Evolutionary conservation across 2,329 filamentous ascomycete species (phyloP).

Genomic region (Graphilbum ipis-grandicollis): DNA sequence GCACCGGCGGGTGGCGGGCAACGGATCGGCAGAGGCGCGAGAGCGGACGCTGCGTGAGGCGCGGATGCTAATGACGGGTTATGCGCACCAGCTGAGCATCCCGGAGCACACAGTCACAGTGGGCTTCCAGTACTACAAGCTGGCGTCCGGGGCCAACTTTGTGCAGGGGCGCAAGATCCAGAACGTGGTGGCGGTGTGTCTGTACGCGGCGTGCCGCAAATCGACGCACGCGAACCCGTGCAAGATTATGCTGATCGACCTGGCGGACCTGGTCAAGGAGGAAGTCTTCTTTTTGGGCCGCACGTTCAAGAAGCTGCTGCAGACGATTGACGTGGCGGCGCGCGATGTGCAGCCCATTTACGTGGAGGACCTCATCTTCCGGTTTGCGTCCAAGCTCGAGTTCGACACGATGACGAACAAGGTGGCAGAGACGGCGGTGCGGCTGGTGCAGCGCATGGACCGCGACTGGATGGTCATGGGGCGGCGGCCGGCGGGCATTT

Average conservation of each 20-base stretch:
- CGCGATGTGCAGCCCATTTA: conserved; percentile 49
- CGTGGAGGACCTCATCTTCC: conserved; percentile 77
- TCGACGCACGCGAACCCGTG: conserved; percentile 44
- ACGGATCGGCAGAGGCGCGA: conserved; percentile 37
- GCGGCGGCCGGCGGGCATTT: conserved; percentile 81
- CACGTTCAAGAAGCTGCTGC: conserved; percentile 68
- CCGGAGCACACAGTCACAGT: conserved; percentile 45
- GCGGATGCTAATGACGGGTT: conserved; percentile 40
- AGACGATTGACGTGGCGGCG: conserved; percentile 42
- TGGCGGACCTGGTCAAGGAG: conserved; percentile 66
- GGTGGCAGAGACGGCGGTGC: conserved; percentile 75
- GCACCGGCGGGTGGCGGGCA: conserved; percentile 34
- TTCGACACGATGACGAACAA: conserved; percentile 68
- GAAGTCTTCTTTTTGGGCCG: conserved; percentile 88
- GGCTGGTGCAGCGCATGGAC: conserved; percentile 83
- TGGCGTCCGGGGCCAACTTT: conserved; percentile 58
- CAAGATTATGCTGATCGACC: conserved; percentile 84
- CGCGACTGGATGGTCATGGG: conserved; percentile 95
- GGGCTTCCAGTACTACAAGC: conserved; percentile 58
- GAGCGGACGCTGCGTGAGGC: conserved; percentile 44
- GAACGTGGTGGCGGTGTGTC: conserved; percentile 74
- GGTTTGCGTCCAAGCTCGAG: conserved; percentile 82
- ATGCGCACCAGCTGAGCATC: conserved; percentile 41
- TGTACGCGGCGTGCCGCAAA: conserved; percentile 77
- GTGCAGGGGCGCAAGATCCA: conserved; percentile 73